Evolutionary conservation across 108 stramenopile genomes (phyloP), one percentile per base, ranked within the genome.

Genomic region (Cyclotella cryptica): DNA sequence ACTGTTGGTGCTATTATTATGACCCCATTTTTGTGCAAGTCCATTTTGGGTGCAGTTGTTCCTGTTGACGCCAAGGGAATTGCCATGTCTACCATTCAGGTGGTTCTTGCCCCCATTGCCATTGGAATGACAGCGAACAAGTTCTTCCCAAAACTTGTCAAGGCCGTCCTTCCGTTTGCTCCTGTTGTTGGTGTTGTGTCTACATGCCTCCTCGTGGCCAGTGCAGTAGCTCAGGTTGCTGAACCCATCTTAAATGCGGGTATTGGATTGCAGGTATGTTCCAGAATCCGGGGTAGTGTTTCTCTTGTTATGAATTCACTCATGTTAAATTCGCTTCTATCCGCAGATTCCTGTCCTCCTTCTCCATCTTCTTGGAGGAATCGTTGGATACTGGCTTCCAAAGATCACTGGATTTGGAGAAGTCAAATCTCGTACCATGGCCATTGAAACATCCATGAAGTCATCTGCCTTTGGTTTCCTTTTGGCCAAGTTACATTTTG

Each of bases 391-490:
- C 82, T 65, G 69, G 69, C 81, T 97, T 10, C 96, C 98, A 11
- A 81, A 78, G 57, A 27, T 86, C 22, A 84, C 96, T 69, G 96
- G 96, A 64, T 98, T 98, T 81, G 89, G 87, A 15, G 97, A 98
- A 72, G 89, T 93, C 44, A 83, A 93, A 28, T 93, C 88, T 66
- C 95, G 98, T 61, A 98, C 98, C 73, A 98, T 98, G 96, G 98
- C 98, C 43, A 98, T 98, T 78, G 98, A 98, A 79, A 98, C 97
- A 0, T 92, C 96, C 71, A 98, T 97, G 97, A 98, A 98, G 84
- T 96, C 95, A 26, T 97, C 96, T 13, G 98, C 97, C 10, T 98
- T 98, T 76, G 98, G 97, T 12, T 98, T 98, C 85, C 90, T 98
- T 57, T 87, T 98, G 49, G 98, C 98, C 71, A 97, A 97, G 78